Evolutionary conservation across 306 rosid species (phyloP).

Genomic region (Rosa lucieae): DNA sequence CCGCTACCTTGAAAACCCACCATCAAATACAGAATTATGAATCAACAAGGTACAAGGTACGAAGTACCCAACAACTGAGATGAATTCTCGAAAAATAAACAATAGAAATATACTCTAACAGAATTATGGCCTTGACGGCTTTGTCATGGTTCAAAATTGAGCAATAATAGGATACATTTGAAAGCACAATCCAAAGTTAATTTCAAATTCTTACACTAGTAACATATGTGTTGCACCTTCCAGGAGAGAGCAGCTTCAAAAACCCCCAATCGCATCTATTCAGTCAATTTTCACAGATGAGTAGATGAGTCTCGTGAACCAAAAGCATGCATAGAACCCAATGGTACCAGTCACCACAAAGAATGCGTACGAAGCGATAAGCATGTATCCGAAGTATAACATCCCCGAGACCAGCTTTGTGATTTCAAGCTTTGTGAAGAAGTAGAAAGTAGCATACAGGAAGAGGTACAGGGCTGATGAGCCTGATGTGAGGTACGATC

Average conservation of each 20-base stretch:
- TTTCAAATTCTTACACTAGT: slow-evolving; percentile 60
- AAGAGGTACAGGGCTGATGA: slow-evolving; percentile 94
- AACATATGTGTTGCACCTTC: slow-evolving; percentile 35
- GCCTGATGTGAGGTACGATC: slow-evolving; percentile 92
- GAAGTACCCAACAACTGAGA: background rate
- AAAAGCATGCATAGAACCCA: slow-evolving; percentile 93
- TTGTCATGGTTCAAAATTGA: slow-evolving; percentile 68
- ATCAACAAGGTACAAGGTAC: background rate
- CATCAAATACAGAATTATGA: background rate
- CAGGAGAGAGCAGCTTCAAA: slow-evolving; percentile 19
- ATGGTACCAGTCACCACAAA: slow-evolving; percentile 95
- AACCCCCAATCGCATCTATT: slow-evolving; percentile 20
- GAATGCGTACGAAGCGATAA: slow-evolving; percentile 88
- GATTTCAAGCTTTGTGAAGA: slow-evolving; percentile 99
- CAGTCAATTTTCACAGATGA: slow-evolving; percentile 94
- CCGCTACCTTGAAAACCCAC: background rate
- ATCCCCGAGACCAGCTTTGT: slow-evolving; percentile 83
- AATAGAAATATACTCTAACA: slow-evolving; percentile 49
- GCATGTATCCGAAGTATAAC: slow-evolving; percentile 93
- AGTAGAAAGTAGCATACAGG: slow-evolving; percentile 94
- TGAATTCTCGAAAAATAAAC: slow-evolving; percentile 26
- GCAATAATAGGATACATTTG: slow-evolving; percentile 65
- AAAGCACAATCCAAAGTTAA: slow-evolving; percentile 45
- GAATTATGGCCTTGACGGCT: slow-evolving; percentile 38
- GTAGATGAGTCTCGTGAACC: slow-evolving; percentile 98